Base-by-base conservation (phyloP, 2,329 filamentous ascomycete species). In the Diaporthe australafricana region DNA sequence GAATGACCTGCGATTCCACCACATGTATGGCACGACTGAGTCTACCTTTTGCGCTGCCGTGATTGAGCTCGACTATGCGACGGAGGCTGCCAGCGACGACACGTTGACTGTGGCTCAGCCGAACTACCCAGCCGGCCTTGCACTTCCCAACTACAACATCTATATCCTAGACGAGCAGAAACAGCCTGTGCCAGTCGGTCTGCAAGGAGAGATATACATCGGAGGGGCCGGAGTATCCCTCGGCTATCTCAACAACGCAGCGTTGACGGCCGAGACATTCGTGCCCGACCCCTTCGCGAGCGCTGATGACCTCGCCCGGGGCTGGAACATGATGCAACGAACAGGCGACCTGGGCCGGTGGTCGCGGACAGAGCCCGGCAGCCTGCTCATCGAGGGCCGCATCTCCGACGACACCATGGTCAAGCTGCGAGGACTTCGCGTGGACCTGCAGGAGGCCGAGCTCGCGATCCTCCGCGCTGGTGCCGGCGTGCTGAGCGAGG, bases 401-500 rank as follows among this genome's bases (percentile, higher is more conserved):
- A 80, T 83, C 1, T 77, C 71, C 1, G 83, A 82, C 2, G 83
- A 86, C 65, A 83, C 80, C 0, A 81, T 85, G 55, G 76, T 87
- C 72, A 88, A 88, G 74, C 76, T 88, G 1, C 78, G 80, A 32
- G 70, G 70, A 5, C 25, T 68, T 20, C 62, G 70, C 2, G 45
- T 72, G 3, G 84, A 87, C 14, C 74, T 86, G 0, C 74, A 76
- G 5, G 85, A 86, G 32, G 27, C 70, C 9, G 71, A 72, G 27
- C 35, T 45, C 22, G 48, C 50, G 27, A 62, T 70, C 14, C n/a
- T 70, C 11, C 20, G 17, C 3, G 68, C n/a, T 20, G 38, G 47
- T 1, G 27, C 6, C 3, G 68, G 60, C 14, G 0, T 5, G 2
- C 25, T 72, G 25, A n/a, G n/a, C 8, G 52, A 69, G 6, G 66